Base-by-base conservation (phyloP, 139 green algal species). In the Tetraselmis striata region DNA sequence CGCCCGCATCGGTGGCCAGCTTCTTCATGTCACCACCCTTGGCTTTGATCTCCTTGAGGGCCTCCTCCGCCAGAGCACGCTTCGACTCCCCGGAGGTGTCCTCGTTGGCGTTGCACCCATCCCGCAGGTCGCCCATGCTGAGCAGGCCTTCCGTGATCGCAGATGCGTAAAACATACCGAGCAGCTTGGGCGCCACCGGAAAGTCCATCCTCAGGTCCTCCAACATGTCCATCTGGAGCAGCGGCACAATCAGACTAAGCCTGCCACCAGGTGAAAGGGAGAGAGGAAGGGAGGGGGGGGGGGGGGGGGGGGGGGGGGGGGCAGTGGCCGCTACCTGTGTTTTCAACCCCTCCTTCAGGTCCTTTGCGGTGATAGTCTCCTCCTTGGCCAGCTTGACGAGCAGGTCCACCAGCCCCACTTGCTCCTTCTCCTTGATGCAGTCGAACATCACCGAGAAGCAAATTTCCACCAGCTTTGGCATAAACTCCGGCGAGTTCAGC, bases 391-490 rank as follows among this genome's bases (percentile, higher is more conserved):
- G 82, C 59, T 83, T 77, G n/a, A 92, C 81, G 75, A 98, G 80
- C 77, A 97, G 84, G 1, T 90, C 90, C 31, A 85, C 59, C 76
- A 97, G 82, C 26, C 79, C 77, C 1, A 67, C 30, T 78, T 93
- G 89, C 82, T 94, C 89, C 67, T 86, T 85, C 22, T 89, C 83
- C 58, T 84, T 88, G 2, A 91, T 83, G 26, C 81, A 85, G 82
- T 96, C 93, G 81, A 96, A 92, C 32, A 94, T 76, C 78, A 87
- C 79, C 26, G 90, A 67, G 18, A 95, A 80, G 45, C 90, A 90
- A 5, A 87, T 78, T 31, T 88, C 81, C 29, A 95, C 82, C 18
- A 94, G 82, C 32, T 85, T 79, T 1, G 79, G 81, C 67, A 77
- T 82, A 81, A 88, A 87, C 1, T 81, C 87, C 26, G 80, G 77